These are phyloP conservation scores for Fusarium sp. DNA, from an alignment of 2,329 filamentous ascomycete genomes.

Conservation along the genomic window DNA sequence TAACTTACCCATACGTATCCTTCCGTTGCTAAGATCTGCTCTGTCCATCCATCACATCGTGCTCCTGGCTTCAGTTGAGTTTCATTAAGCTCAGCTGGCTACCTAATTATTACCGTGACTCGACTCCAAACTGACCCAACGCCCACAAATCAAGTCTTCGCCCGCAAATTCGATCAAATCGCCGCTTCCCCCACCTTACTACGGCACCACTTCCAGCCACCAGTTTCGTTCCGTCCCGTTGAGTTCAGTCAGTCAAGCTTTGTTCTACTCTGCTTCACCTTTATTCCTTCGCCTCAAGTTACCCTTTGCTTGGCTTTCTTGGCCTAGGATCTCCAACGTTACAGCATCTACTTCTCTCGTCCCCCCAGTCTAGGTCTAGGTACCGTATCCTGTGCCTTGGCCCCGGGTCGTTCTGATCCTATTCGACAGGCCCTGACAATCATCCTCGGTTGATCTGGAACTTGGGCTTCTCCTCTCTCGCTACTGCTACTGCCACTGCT, in stretches of 20 bases:
- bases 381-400: slow-evolving; percentile 35
- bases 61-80: slow-evolving; percentile 4
- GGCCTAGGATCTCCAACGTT: slow-evolving; percentile 12
- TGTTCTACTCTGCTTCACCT: slow-evolving; percentile 3
- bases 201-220: slow-evolving; percentile 48
- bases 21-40: slow-evolving; percentile 14
- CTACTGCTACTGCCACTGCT: background rate
- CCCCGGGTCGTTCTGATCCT: slow-evolving; percentile 24
- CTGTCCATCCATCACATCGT: slow-evolving; percentile 23
- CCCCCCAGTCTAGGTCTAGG: slow-evolving; percentile 1
- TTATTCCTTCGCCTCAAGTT: slow-evolving; percentile 13
- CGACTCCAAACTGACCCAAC: slow-evolving; percentile 25
- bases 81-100: background rate
- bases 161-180: slow-evolving; percentile 42
- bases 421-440: slow-evolving; percentile 27
- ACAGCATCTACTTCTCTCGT: slow-evolving; percentile 23
- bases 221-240: slow-evolving; percentile 34
- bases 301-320: slow-evolving; percentile 17
- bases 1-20: slow-evolving; percentile 4
- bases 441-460: slow-evolving; percentile 30
- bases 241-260: slow-evolving; percentile 19
- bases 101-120: background rate
- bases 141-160: slow-evolving; percentile 39
- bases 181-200: slow-evolving; percentile 47
- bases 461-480: slow-evolving; percentile 22